phyloP scores from a whole-genome alignment of 2,329 filamentous ascomycete genomes.

The Hymenoscyphus scutula region DNA sequence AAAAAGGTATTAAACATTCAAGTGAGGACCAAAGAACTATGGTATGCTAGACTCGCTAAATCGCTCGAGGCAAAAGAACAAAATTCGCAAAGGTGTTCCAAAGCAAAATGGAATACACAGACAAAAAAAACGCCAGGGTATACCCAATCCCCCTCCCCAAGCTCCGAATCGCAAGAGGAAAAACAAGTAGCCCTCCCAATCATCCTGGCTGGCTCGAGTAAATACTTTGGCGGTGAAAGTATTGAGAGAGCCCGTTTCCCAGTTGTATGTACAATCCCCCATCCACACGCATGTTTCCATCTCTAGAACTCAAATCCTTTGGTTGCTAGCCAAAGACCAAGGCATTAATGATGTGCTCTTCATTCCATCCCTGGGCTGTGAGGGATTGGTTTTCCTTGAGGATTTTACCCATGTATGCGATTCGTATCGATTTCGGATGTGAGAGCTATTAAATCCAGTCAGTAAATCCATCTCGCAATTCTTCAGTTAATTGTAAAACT shows the following conservation, averaged over 20 bases:
- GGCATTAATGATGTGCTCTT: conserved; percentile 74
- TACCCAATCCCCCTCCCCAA: not conserved
- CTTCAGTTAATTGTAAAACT: conserved; percentile 37
- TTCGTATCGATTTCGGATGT: conserved; percentile 57
- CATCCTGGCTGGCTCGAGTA: not conserved
- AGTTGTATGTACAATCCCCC: not conserved
- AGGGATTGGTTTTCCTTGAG: conserved; percentile 68
- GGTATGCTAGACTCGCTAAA: not conserved
- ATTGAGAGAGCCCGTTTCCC: not conserved
- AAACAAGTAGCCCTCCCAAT: not conserved
- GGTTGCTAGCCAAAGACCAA: conserved; percentile 48
- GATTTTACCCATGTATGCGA: conserved; percentile 80
- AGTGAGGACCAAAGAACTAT: no score
- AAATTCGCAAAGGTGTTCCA: no score
- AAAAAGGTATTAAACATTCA: no score
- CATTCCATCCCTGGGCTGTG: conserved; percentile 69
- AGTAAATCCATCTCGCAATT: not conserved
- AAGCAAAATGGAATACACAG: not conserved
- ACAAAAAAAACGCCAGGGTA: not conserved
- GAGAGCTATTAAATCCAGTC: conserved; percentile 44
- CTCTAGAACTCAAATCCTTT: not conserved
- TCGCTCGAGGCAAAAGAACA: not conserved
- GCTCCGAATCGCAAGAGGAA: no score
- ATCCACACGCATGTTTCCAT: not conserved
- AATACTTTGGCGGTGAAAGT: not conserved